Percentiles rank a stretch among this genome's conserved stretches.
phyloP scores from a whole-genome alignment of 441 rosid genomes.

The Pelargonium australe region DNA sequence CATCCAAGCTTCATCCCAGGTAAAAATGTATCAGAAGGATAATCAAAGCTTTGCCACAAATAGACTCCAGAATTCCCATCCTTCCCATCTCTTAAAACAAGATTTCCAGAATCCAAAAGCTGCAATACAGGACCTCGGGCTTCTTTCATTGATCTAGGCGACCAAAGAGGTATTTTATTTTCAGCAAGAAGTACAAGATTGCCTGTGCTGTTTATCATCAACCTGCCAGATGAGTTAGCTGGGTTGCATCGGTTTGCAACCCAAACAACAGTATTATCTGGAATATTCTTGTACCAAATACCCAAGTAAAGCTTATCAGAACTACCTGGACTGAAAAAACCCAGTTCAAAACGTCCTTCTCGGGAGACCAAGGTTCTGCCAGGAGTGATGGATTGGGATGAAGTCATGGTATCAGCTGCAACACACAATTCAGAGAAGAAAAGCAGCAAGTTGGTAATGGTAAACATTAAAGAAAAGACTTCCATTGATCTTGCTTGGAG shows the following conservation, averaged over 20 bases:
- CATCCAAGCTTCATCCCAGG: constrained; percentile 23
- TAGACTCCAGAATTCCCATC: not conserved
- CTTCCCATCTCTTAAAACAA: constrained; percentile 18
- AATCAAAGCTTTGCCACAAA: constrained; percentile 24
- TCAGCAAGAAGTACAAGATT: not conserved
- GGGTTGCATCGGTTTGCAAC: constrained; percentile 10
- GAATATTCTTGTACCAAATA: constrained; percentile 9
- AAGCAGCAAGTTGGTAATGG: too few species aligned
- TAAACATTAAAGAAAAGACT: too few species aligned
- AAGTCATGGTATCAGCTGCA: not conserved
- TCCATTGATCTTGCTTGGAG: too few species aligned
- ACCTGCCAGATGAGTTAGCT: not conserved
- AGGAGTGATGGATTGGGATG: not conserved
- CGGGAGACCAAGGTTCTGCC: constrained; percentile 4
- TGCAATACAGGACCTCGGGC: not conserved
- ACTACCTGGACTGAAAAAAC: constrained; percentile 2
- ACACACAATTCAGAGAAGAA: too few species aligned
- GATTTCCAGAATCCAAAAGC: constrained; percentile 35
- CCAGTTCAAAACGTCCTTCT: not conserved
- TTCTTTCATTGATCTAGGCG: not conserved
- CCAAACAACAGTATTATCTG: not conserved
- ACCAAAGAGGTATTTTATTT: constrained; percentile 20
- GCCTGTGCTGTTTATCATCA: not conserved
- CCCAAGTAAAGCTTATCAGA: not conserved
- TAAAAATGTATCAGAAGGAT: constrained; percentile 18